Conservation (phyloP, 140 eudicot genomes). For the Cichorium intybus region DNA sequence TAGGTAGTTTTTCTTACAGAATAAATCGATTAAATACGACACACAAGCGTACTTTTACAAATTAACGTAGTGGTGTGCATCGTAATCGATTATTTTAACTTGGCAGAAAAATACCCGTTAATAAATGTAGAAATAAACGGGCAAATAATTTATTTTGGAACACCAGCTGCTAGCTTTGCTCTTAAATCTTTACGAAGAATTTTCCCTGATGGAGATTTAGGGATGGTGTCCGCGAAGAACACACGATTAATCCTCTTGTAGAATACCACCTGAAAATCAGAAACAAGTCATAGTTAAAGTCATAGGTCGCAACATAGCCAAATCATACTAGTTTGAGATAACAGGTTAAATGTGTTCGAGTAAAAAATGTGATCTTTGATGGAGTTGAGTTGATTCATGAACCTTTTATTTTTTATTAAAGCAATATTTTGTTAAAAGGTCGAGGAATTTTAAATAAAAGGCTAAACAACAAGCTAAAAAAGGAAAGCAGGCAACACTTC, state of each 20-base stretch:
- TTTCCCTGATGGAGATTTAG: slow-evolving; percentile 85
- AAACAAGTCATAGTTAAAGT: neutral
- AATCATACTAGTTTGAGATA: too few relatives aligned
- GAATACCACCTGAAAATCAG: slow-evolving; percentile 66
- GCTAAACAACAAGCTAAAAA: too few relatives aligned
- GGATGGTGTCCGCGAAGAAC: slow-evolving; percentile 65
- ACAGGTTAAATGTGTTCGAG: too few relatives aligned
- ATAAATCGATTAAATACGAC: neutral
- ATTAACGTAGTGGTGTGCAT: neutral
- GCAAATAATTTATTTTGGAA: slow-evolving; percentile 27
- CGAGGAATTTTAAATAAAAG: too few relatives aligned
- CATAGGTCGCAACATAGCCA: too few relatives aligned
- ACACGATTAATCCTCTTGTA: slow-evolving; percentile 72
- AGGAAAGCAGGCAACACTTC: too few relatives aligned
- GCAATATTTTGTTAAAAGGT: too few relatives aligned
- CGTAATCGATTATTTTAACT: slow-evolving; percentile 17
- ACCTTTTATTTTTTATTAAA: too few relatives aligned
- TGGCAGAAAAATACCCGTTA: neutral
- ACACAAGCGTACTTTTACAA: slow-evolving; percentile 7
- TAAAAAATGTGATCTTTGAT: neutral
- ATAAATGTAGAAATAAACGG: neutral
- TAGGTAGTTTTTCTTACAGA: slow-evolving; percentile 1
- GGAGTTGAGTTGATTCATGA: neutral
- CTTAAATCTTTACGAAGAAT: slow-evolving; percentile 85
- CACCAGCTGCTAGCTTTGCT: slow-evolving; percentile 58